phyloP scores from a whole-genome alignment of 2,329 filamentous ascomycete genomes.

The Penicillium expansum region DNA sequence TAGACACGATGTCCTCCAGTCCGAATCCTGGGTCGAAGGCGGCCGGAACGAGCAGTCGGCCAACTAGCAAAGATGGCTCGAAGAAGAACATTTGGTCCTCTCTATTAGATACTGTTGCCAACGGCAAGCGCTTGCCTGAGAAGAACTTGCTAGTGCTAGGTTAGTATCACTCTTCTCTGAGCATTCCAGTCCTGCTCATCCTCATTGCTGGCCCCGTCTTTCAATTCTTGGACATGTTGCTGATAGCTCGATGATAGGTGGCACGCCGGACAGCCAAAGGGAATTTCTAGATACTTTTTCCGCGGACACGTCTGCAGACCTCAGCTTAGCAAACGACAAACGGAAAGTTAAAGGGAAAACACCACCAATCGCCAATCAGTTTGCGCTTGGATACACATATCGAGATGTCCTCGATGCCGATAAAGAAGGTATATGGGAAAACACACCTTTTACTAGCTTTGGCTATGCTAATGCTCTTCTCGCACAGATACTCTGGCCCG shows the following conservation, averaged over 20 bases:
- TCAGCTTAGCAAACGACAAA: conserved; percentile 47
- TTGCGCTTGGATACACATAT: conserved; percentile 91
- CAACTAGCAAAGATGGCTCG: conserved; percentile 58
- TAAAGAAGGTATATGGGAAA: conserved; percentile 67
- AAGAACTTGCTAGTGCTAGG: conserved; percentile 87
- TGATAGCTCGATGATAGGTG: conserved; percentile 55
- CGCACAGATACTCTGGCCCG: conserved; percentile 77
- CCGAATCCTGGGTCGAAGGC: conserved; percentile 35
- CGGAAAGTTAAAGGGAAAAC: conserved; percentile 55
- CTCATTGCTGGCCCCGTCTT: conserved; percentile 8
- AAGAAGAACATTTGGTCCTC: conserved; percentile 93
- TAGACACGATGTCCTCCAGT: conserved; percentile 41
- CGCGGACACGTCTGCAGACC: conserved; percentile 41
- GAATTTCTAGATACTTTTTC: conserved; percentile 70
- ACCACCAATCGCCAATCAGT: conserved; percentile 84
- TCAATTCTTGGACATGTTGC: conserved; percentile 13
- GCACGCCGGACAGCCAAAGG: conserved; percentile 75
- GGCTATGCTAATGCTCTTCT: conserved; percentile 3
- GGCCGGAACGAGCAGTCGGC: conserved; percentile 38
- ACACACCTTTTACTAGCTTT: not conserved
- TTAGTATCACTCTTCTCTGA: conserved; percentile 41
- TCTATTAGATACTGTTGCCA: conserved; percentile 86
- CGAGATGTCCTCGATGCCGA: conserved; percentile 91
- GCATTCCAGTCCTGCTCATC: not conserved
- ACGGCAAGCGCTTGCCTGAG: conserved; percentile 82